Evolutionary conservation across 1,284 basidiomycete genomes (phyloP).

Genomic region (Butyriboletus appendiculatus): DNA sequence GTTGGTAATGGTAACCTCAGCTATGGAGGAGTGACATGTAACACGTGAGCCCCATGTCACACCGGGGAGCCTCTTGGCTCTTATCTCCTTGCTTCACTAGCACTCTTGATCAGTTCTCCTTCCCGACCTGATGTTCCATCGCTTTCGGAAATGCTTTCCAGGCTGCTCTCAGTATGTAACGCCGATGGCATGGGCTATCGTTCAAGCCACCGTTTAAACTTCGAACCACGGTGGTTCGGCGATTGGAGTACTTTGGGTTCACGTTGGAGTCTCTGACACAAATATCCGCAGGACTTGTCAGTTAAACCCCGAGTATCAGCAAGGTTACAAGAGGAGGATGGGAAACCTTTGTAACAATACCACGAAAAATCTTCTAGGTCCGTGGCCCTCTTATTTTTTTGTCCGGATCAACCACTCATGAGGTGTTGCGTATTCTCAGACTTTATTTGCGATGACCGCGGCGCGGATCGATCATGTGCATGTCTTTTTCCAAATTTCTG

Average conservation of each 20-base stretch:
- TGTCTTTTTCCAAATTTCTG: not conserved
- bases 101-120: conserved; percentile 24
- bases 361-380: no score
- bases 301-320: not conserved
- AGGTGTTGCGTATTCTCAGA: not conserved
- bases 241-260: no score
- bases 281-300: no score
- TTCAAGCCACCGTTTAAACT: conserved; percentile 15
- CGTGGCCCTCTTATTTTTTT: not conserved
- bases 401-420: not conserved
- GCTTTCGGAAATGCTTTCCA: conserved; percentile 14
- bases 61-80: not conserved
- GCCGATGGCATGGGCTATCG: conserved; percentile 19
- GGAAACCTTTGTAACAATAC: no score
- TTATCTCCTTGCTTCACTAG: conserved; percentile 24
- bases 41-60: no score
- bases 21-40: no score
- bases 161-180: conserved; percentile 20
- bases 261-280: no score
- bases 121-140: conserved; percentile 14
- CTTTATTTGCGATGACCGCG: not conserved
- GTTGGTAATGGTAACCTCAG: no score
- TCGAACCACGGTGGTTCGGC: not conserved
- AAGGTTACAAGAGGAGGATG: not conserved
- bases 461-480: not conserved